Evolutionary conservation across 495 filamentous ascomycete species (phyloP), one percentile per base, ranked within the genome.

Genomic region (Pyronema domesticum): DNA sequence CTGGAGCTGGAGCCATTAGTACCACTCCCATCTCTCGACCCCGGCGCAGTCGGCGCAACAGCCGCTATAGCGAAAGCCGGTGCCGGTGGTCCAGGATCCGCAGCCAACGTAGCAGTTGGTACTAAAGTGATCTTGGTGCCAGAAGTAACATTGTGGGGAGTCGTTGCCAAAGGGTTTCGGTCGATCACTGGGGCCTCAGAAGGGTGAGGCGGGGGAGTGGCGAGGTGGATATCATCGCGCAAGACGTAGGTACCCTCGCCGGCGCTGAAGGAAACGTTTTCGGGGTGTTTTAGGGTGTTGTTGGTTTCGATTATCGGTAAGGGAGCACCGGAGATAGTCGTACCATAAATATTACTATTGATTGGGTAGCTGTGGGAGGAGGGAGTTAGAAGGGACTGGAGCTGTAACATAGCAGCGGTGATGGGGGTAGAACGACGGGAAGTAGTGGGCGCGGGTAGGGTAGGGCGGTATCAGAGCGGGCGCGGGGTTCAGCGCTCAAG

Each of bases 141-240:
- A 3, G 79, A 72, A 30, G 82, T 89, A 10, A 84, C 85, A 9
- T 88, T 85, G 36, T 77, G 76, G 23, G 85, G 82, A 13, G 78
- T 80, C 2, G 89, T 94, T 37, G 85, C 82, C 39, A 96, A 79
- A 37, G 89, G 89, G 62, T 96, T 98, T 9, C 83, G 80, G 66
- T 87, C 95, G 57, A 80, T 68, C 18, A 86, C 69, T 6, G 86
- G 88, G 36, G 85, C 80, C 72, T 96, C 93, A 51, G 87, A 89
- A 23, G 89, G 89, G 68, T 96, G 89, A 5, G 93, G 87, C 53
- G 87, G 91, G 52, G 91, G 89, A 54, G 88, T 95, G 44, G 91
- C 89, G 34, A 98, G 82, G 54, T 85, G 83, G 35, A 98, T 73
- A 64, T 93, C 83, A 67, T 96, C 89, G 67, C 81, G 80, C 15